phyloP scores from a whole-genome alignment of 2,329 filamentous ascomycete species.

The Akanthomyces dipterigenus region DNA sequence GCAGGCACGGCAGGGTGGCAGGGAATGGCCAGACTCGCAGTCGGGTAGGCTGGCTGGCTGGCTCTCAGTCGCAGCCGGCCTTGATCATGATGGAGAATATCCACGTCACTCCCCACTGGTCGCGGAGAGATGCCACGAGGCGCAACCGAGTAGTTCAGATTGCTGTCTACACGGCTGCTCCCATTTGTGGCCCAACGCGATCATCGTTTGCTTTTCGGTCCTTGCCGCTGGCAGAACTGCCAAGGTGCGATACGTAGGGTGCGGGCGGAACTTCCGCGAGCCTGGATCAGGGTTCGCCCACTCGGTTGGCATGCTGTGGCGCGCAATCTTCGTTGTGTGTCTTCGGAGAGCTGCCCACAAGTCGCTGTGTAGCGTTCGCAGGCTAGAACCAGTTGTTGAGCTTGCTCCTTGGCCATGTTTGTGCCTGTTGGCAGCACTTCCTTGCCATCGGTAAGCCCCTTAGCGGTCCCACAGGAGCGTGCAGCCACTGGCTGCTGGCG shows the following conservation, averaged over 20 bases:
- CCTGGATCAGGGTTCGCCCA: background rate
- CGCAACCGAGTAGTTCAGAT: background rate
- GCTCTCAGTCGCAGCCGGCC: slow-evolving; percentile 2
- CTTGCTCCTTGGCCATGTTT: background rate
- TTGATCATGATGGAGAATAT: slow-evolving; percentile 9
- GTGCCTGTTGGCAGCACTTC: background rate
- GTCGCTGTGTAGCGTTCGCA: background rate
- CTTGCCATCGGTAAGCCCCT: slow-evolving; percentile 11
- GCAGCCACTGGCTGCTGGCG: slow-evolving; percentile 6
- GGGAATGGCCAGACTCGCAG: background rate
- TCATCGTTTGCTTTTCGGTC: background rate
- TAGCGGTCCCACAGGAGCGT: slow-evolving; percentile 7
- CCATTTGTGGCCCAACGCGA: background rate
- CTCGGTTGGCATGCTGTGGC: background rate
- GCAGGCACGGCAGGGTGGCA: too few species aligned
- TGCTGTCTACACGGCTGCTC: background rate
- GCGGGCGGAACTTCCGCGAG: background rate
- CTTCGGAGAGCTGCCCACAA: background rate
- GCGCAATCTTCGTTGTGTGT: background rate
- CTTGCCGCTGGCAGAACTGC: background rate
- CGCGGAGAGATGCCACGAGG: background rate
- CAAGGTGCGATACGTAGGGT: background rate
- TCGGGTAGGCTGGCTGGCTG: slow-evolving; percentile 3
- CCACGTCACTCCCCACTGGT: slow-evolving; percentile 8
- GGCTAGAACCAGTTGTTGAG: background rate